phyloP scores from a whole-genome alignment of 2,329 filamentous ascomycete genomes.

The Colletotrichum orchidophilum region DNA sequence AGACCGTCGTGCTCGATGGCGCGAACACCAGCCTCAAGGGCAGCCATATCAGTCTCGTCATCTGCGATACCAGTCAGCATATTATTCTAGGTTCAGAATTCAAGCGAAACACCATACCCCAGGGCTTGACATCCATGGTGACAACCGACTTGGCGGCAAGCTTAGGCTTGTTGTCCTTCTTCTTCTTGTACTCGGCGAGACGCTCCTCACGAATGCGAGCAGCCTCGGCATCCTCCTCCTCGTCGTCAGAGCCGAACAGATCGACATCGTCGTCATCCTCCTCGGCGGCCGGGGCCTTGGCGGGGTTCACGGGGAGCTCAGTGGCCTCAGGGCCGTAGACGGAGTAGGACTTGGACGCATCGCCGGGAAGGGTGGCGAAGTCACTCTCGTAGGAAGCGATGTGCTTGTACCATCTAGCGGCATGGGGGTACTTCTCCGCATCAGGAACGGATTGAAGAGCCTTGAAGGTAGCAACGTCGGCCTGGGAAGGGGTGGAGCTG shows the following conservation, averaged over 20 bases:
- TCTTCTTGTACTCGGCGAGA: slow-evolving; percentile 92
- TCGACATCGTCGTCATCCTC: slow-evolving; percentile 89
- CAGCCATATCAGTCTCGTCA: slow-evolving; percentile 92
- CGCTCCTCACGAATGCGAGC: slow-evolving; percentile 86
- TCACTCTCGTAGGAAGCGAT: slow-evolving; percentile 92
- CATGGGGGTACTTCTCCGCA: slow-evolving; percentile 89
- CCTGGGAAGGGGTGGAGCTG: slow-evolving; percentile 80
- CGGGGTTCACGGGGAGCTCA: slow-evolving; percentile 84
- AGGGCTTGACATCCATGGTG: slow-evolving; percentile 96
- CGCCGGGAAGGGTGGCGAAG: slow-evolving; percentile 89
- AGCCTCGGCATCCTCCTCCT: slow-evolving; percentile 93
- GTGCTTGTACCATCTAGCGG: slow-evolving; percentile 99
- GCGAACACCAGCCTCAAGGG: slow-evolving; percentile 83
- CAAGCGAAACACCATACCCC: slow-evolving; percentile 74
- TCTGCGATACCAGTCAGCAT: slow-evolving; percentile 58
- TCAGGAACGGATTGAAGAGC: slow-evolving; percentile 80
- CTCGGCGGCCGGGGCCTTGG: slow-evolving; percentile 77
- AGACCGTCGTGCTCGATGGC: slow-evolving; percentile 92
- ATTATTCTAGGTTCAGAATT: background rate
- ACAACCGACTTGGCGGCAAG: slow-evolving; percentile 94
- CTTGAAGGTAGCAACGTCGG: slow-evolving; percentile 97
- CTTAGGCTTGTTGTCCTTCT: slow-evolving; percentile 96
- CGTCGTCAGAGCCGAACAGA: slow-evolving; percentile 91
- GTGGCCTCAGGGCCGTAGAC: slow-evolving; percentile 87
- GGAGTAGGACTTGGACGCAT: slow-evolving; percentile 88